Percentiles rank a stretch among this genome's conserved stretches.
Evolutionary conservation across 176 grass and related monocot species (phyloP).

Genomic region (Oryza glaberrima): DNA sequence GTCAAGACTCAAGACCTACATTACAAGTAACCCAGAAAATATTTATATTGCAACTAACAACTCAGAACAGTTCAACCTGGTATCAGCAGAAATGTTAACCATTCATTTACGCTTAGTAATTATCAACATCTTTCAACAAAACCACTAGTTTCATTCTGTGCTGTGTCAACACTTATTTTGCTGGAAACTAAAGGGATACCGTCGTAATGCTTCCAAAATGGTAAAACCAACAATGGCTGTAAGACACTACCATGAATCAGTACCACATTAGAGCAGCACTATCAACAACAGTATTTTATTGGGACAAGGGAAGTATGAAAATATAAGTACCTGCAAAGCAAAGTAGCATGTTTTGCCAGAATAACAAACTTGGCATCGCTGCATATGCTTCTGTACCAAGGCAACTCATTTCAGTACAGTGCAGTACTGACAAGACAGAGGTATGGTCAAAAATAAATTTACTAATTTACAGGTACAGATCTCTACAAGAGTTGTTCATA

Average conservation of each 20-base stretch:
- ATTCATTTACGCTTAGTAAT: conserved; percentile 11
- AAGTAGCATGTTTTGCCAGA: conserved; percentile 90
- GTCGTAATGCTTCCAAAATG: conserved; percentile 14
- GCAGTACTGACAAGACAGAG: conserved; percentile 18
- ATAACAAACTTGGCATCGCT: conserved; percentile 85
- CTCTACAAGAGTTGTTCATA: background rate
- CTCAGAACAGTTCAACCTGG: background rate
- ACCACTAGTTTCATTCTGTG: background rate
- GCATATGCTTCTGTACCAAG: conserved; percentile 82
- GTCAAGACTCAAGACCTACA: background rate
- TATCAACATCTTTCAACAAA: conserved; percentile 1
- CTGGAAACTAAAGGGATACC: conserved; percentile 3
- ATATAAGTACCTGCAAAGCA: conserved; percentile 80
- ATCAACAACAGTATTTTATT: conserved; percentile 1
- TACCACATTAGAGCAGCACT: conserved; percentile 22
- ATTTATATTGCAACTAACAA: conserved; percentile 6
- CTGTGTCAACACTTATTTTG: conserved; percentile 3
- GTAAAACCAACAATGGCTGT: conserved; percentile 6
- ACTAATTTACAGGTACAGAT: background rate
- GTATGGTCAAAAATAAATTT: background rate
- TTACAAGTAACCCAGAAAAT: conserved; percentile 24
- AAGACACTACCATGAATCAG: background rate
- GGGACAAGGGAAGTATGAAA: conserved; percentile 11
- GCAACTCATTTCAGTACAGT: conserved; percentile 43
- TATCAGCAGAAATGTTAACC: background rate